Conservation (phyloP, 306 rosid genomes). For the Rosa chinensis region DNA sequence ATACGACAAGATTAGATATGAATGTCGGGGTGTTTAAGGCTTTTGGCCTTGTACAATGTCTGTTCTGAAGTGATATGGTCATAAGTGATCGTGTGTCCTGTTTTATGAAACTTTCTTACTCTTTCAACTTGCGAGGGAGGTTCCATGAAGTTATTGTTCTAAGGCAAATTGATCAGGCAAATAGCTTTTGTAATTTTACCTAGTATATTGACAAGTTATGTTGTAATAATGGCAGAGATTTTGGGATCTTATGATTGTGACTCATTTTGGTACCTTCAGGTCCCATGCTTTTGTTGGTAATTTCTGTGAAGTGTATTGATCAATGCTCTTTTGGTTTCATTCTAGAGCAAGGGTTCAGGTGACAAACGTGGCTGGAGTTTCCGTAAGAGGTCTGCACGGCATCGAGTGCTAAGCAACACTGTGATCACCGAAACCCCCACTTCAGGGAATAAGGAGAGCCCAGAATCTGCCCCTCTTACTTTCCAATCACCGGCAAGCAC, state of each 20-base stretch:
- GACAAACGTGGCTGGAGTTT: conserved; percentile 98
- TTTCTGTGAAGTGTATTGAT: background rate
- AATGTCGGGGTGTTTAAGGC: background rate
- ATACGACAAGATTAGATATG: background rate
- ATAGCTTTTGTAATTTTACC: background rate
- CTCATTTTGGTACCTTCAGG: background rate
- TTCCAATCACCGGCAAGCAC: conserved; percentile 44
- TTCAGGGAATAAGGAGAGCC: conserved; percentile 58
- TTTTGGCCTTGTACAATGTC: background rate
- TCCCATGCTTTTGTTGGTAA: background rate
- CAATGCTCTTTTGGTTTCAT: background rate
- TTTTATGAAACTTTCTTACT: background rate
- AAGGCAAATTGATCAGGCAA: background rate
- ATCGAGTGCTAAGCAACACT: conserved; percentile 89
- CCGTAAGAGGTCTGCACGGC: conserved; percentile 77
- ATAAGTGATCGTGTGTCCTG: background rate
- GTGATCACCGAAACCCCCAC: conserved; percentile 57
- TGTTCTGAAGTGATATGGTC: background rate
- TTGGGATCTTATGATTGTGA: background rate
- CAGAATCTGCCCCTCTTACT: conserved; percentile 49
- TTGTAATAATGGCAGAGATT: background rate
- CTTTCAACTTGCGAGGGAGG: background rate
- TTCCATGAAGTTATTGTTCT: background rate
- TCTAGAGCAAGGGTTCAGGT: conserved; percentile 62
- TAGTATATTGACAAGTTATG: background rate